Base-by-base conservation (phyloP, 78 protist species). In the Dictyostelium firmibasis region DNA sequence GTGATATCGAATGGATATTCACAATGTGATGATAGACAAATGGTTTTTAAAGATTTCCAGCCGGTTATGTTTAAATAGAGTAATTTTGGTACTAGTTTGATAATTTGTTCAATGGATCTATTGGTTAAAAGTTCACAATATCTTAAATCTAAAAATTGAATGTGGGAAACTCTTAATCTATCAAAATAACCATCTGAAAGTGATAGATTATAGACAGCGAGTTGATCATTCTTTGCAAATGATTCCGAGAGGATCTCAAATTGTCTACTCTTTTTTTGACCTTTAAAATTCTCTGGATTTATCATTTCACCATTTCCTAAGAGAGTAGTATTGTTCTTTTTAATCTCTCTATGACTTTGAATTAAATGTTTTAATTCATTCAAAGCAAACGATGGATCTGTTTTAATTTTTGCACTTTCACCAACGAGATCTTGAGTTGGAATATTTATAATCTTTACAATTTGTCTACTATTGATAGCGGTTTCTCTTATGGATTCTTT, bases 101-200 rank as follows among this genome's bases (percentile, higher is more conserved):
- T 13, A 3, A 72, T 29, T 16, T 72, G 44, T 29, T 35, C 79
- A 6, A 72, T 29, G 14, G 79, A 33, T 72, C 11, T 7, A 14
- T 33, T 27, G 9, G 79, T 72, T 33, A 72, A 72, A 0, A 29
- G 33, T 33, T 72, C 79, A 27, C 38, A 72, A 31, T 72, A 33
- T 72, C 47, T 72, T 72, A 72, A 72, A 72, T 72, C 79, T 72
- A 72, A 72, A 72, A 72, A 72, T 72, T 72, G 79, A 72, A 72
- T 72, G 9, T 72, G 36, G 13, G 44, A 72, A 33, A 33, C 13
- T 33, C 25, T 31, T 72, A 72, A 72, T 16, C 36, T 31, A 16
- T 72, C 36, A 18, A 72, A 29, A 20, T 13, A 72, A 29, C 38
- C 35, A 72, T 72, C 79, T 0, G 79, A 33, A 33, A 72, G 44